Evolutionary conservation across 192 early-diverging fungal species (phyloP), one percentile per base, ranked within the genome.

Genomic region (Piromyces finnis): DNA sequence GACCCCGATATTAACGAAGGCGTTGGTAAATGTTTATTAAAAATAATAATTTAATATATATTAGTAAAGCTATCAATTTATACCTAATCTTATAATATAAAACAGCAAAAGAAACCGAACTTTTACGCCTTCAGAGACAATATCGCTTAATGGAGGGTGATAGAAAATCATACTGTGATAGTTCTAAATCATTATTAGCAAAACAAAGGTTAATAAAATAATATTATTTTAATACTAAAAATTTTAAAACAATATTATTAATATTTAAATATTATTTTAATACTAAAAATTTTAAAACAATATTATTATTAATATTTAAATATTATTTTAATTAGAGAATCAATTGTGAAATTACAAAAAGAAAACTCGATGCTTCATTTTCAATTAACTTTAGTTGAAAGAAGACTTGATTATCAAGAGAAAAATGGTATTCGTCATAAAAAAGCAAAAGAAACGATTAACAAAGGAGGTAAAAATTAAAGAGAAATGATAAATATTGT

Each of bases 121-220:
- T 80, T 27, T 1, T 78, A 28, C 29, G 78, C 6, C 79, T 80
- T 29, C 79, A 80, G n/a, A 41, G 79, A 26, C 79, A 80, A 36
- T 80, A 77, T 78, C 29, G 79, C 18, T 78, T 80, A 30, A 80
- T 80, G 79, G 79, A 80, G 29, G 79, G 79, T 36, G 79, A 80
- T 29, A 30, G 79, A 30, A 30, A 78, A 28, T 28, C 77, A 41
- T 78, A 78, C 14, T 80, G 51, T 14, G 79, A 80, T n/a, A 78
- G 78, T 30, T 80, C 79, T 16, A 30, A 78, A 18, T 2, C 78
- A 77, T 28, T 80, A 26, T 29, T 80, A 41, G 79, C 79, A 11
- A 80, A 29, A 29, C 79, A 80, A 80, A 80, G 79, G 79, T 29
- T 28, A 77, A 22, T 7, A 35, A 7, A 3, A 35, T 35, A 7